phyloP scores from a whole-genome alignment of 139 green algal genomes.

The Chlamydomonas sphaeroides region DNA sequence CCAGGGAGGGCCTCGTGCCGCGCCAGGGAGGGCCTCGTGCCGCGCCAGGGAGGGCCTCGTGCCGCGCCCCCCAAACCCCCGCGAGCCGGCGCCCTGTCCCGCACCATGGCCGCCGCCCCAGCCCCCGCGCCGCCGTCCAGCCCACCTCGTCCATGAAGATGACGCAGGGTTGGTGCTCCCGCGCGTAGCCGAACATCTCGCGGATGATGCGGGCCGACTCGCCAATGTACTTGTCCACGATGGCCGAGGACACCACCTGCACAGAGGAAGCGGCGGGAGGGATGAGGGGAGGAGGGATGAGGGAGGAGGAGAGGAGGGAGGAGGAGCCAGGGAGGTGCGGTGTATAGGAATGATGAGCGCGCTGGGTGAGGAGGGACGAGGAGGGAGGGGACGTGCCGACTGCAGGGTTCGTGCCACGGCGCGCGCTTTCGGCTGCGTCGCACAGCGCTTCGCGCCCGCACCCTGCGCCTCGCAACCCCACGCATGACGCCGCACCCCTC shows the following conservation, averaged over 20 bases:
- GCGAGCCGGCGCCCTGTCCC: too few relatives aligned
- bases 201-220: constrained; percentile 96
- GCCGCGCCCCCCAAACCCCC: too few relatives aligned
- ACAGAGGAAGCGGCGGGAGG: background rate
- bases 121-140: background rate
- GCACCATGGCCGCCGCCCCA: background rate
- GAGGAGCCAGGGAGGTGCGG: background rate
- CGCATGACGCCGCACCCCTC: background rate
- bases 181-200: constrained; percentile 98
- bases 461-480: too few relatives aligned
- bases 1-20: too few relatives aligned
- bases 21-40: too few relatives aligned
- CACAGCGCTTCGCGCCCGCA: too few relatives aligned
- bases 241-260: constrained; percentile 93
- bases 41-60: too few relatives aligned
- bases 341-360: too few relatives aligned
- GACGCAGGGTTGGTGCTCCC: constrained; percentile 98
- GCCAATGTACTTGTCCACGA: constrained; percentile 99
- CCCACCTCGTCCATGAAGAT: constrained; percentile 98
- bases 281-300: background rate
- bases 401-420: too few relatives aligned
- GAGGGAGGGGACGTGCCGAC: too few relatives aligned
- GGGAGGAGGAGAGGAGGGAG: background rate
- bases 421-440: too few relatives aligned
- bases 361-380: too few relatives aligned